Conservation (phyloP, 257 asterid species). For the Paulownia fortunei region DNA sequence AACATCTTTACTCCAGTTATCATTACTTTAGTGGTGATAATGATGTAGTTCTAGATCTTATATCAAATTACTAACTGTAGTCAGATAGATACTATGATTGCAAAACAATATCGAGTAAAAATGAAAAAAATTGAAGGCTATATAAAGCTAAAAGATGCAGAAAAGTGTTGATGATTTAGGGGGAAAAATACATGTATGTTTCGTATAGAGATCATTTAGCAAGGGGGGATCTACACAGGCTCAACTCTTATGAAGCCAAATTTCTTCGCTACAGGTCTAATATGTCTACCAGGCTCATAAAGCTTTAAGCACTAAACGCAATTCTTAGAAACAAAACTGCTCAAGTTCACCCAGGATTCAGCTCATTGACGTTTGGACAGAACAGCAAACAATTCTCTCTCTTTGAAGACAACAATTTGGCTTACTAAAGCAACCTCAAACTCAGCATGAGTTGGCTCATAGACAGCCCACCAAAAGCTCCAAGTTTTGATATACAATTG, state of each 20-base stretch:
- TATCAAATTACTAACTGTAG: not conserved
- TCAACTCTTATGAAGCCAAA: not conserved
- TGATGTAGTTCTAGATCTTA: slow-evolving; percentile 1
- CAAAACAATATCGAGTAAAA: no score
- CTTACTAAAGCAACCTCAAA: not conserved
- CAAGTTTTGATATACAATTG: slow-evolving; percentile 17
- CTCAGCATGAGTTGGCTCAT: not conserved
- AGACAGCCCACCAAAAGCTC: slow-evolving; percentile 21
- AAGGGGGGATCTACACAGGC: not conserved
- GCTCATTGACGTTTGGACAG: slow-evolving; percentile 5
- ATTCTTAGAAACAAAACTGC: not conserved
- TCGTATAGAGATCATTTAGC: no score
- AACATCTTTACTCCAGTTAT: slow-evolving; percentile 13
- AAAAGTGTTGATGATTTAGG: no score
- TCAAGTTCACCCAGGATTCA: not conserved
- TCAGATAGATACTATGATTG: no score
- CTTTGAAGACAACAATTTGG: no score
- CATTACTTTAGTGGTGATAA: not conserved
- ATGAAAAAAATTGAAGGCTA: not conserved
- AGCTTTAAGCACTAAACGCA: not conserved
- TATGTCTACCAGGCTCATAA: not conserved
- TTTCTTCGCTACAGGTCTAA: no score
- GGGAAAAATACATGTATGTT: no score
- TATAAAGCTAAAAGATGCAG: no score
- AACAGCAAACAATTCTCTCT: no score